Evolutionary conservation across 257 asterid species (phyloP), one percentile per base, ranked within the genome.

Genomic region (Rauvolfia tetraphylla): DNA sequence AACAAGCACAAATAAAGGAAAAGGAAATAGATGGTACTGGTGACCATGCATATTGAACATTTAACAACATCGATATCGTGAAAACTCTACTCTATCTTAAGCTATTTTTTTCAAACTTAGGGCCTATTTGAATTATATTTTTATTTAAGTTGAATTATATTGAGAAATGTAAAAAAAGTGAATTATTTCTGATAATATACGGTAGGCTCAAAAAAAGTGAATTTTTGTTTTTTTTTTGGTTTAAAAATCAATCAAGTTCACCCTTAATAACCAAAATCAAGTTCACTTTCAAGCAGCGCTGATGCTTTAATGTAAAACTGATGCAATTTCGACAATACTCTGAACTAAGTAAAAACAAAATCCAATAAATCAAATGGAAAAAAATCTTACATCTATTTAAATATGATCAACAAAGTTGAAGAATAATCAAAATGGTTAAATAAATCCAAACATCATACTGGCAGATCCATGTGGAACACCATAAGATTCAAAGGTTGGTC

Each of bases 381-480:
- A 53, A 41, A 17, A 25, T n/a, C 33, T 29, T 25, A 4, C 12
- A 63, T 17, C 49, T 25, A 17, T 27, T 62, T 23, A 67, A n/a
- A n/a, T n/a, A 39, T 10, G 67, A 66, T 70, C 63, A 74, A 61
- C 58, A 51, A 48, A 61, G 48, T 33, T 49, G 73, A 39, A 27
- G 39, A 11, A 27, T 17, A 73, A 23, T 33, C 41, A 15, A 11
- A 73, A 44, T 14, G 61, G 2, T 11, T 8, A 27, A 48, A 13
- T 18, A 63, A 75, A 49, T 70, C 14, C 29, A 63, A 42, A 29
- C n/a, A 51, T 0, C 5, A 71, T 87, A 93, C 97, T 97, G 69
- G 92, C 84, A 84, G 98, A 92, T 67, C 96, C 98, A 88, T 95
- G 98, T 12, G 91, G 90, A 74, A 90, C 95, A 42, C 96, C 98